Evolutionary conservation across 2,329 filamentous ascomycete species (phyloP).

Genomic region (Pseudocercospora macadamiae): DNA sequence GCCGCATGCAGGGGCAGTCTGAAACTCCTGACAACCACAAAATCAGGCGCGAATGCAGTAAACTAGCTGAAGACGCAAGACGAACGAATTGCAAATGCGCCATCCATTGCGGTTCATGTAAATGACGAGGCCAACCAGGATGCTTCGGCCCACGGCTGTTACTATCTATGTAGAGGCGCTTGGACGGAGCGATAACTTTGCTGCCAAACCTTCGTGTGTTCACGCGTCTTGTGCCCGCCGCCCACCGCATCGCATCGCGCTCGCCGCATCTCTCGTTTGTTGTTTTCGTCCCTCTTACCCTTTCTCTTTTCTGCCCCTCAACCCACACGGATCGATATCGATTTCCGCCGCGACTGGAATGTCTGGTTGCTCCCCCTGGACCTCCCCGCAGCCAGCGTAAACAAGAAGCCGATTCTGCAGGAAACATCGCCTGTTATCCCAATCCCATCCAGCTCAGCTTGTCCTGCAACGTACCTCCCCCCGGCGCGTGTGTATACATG

Average conservation of each 20-base stretch:
- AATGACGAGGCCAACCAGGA: not conserved
- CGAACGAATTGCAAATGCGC: not conserved
- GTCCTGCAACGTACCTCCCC: not conserved
- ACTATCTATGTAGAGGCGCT: too few relatives aligned
- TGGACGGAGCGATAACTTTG: not conserved
- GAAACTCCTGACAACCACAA: too few relatives aligned
- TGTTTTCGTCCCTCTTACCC: not conserved
- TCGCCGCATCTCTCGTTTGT: not conserved
- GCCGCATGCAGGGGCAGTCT: too few relatives aligned
- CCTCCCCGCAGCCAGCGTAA: too few relatives aligned
- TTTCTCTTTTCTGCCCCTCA: not conserved
- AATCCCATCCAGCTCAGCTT: not conserved
- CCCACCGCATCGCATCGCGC: not conserved
- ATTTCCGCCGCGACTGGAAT: not conserved
- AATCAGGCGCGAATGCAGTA: too few relatives aligned
- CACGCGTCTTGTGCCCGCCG: not conserved
- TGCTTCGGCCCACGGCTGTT: too few relatives aligned
- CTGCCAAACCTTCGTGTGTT: not conserved
- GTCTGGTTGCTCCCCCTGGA: not conserved
- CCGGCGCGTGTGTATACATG: not conserved
- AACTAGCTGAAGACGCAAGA: too few relatives aligned
- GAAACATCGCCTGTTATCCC: not conserved
- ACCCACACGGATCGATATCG: not conserved
- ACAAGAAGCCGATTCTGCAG: too few relatives aligned
- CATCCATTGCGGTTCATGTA: not conserved